Evolutionary conservation across 352 stramenopile genomes (phyloP), one percentile per base, ranked within the genome.

Genomic region (Phytophthora fragariaefolia): DNA sequence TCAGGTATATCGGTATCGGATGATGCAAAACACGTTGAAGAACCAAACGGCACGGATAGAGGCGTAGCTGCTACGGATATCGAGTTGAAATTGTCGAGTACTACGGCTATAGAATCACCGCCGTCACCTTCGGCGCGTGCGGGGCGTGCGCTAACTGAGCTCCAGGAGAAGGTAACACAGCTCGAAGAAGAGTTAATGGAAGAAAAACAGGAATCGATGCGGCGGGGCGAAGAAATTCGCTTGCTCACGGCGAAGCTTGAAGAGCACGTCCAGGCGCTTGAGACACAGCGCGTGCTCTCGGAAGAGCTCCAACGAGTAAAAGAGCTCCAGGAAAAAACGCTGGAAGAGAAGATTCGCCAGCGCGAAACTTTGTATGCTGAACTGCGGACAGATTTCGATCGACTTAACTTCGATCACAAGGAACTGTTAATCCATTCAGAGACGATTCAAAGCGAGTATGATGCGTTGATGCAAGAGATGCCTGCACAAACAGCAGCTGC

Each of bases 351-450:
- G 24, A 70, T 91, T n/a, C 80, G 83, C 15, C 78, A 90, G 51
- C 79, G 63, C 13, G 85, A 92, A 32, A 81, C 76, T 10, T 58
- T 85, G 17, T 83, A 79, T 49, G 68, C 70, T 6, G 80, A 95
- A 51, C 34, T 93, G 38, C 76, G 77, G 20, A 72, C 76, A 15
- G 85, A 94, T 26, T 91, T 90, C 23, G 86, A 95, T 24, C 73
- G 83, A 23, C 73, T 95, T n/a, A 87, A 79, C 46, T 94, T 92
- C 49, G 85, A 96, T 54, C 82, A 93, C 66, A 83, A 95, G 68
- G 87, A 95, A 62, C 76, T 95, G 26, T 63, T 79, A 12, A 93
- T 92, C 51, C 87, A 95, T 56, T 77, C 84, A 1, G 85, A 95
- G 42, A 92, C 87, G 32, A 66, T 95, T 24, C 85, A 92, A 45